Evolutionary conservation across 208 protist species (phyloP), one percentile per base, ranked within the genome.

Genomic region (Angomonas ambiguus): DNA sequence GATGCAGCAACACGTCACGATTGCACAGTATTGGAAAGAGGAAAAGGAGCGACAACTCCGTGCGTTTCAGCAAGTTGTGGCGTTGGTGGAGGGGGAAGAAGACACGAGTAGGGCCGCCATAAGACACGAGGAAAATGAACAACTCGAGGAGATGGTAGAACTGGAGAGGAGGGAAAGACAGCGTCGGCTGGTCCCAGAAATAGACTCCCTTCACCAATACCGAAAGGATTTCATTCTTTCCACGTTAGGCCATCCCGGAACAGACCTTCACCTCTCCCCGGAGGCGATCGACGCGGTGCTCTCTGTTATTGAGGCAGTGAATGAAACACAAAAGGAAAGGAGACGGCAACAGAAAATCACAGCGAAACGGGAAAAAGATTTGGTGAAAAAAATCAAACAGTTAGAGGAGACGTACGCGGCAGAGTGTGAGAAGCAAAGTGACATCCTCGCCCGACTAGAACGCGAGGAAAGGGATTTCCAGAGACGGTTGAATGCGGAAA

Each of bases 401-500:
- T 30, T 59, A 5, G 53, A 59, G 25, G 67, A 70, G 0, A 58
- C 24, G 1, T 30, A 62, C 24, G 25, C 5, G 53, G 24, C 16
- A 2, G 53, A 71, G 48, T 49, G n/a, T 0, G 76, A 76, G 58
- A 72, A 71, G 58, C 55, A 76, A 34, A 57, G 31, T 18, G 70
- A 71, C 5, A 62, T 49, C 22, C 25, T 5, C 27, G 28, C 74
- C 31, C 58, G 57, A 49, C 71, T 75, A 31, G 63, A 70, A 64
- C 78, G 80, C 51, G 68, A 72, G 10, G 74, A 71, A 24, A 67
- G 77, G 48, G 71, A 84, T 27, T 62, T 34, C 1, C 67, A 79
- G 71, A 55, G 66, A 34, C 81, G 78, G 56, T 65, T 90, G n/a
- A 62, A 60, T 31, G 75, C 62, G 31, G 80, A 90, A 62, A 68